Base-by-base conservation (phyloP, 2,329 filamentous ascomycete genomes). In the Rutstroemia sp. region DNA sequence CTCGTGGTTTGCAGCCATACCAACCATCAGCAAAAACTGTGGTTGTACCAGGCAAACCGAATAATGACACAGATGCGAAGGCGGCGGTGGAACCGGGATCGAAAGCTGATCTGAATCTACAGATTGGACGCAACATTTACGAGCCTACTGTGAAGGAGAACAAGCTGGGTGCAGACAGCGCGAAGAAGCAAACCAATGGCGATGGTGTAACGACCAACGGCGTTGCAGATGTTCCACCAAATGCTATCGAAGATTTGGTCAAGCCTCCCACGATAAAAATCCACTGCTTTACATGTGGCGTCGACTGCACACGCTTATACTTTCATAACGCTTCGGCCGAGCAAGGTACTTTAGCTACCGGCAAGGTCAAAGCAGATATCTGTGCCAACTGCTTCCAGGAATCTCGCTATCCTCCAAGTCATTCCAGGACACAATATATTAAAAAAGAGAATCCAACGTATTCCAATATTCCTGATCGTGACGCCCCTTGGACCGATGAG, bases 61-160 rank as follows among this genome's bases (percentile, higher is more conserved):
- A 73, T 60, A 71, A 72, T 51, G 81, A 70, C 51, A 69, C 69
- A 19, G 67, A 69, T 27, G 59, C 63, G 2, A 86, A 85, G 67
- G 87, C 87, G 1, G 81, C 77, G 42, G 81, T 87, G 7, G 79
- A 81, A 10, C 78, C 85, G 4, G 78, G 79, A 80, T 56, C 66
- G 8, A 96, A 95, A 74, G 78, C 82, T 34, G 92, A 96, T 64
- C 79, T 94, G 58, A 96, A 95, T 69, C 80, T 96, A n/a, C 88
- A 96, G 69, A 85, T 97, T 58, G 87, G 91, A 61, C 89, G 94
- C 61, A 97, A 96, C 71, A 91, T 97, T 57, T 99, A 96, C 73
- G 92, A 99, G 67, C 89, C 58, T 91, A 88, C 69, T 88, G 92
- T 64, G 92, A 95, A 73, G 88, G 95, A 67, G 77, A 61, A 60